Base-by-base conservation (phyloP, 2,329 filamentous ascomycete species). In the Pestalotiopsis sp. region DNA sequence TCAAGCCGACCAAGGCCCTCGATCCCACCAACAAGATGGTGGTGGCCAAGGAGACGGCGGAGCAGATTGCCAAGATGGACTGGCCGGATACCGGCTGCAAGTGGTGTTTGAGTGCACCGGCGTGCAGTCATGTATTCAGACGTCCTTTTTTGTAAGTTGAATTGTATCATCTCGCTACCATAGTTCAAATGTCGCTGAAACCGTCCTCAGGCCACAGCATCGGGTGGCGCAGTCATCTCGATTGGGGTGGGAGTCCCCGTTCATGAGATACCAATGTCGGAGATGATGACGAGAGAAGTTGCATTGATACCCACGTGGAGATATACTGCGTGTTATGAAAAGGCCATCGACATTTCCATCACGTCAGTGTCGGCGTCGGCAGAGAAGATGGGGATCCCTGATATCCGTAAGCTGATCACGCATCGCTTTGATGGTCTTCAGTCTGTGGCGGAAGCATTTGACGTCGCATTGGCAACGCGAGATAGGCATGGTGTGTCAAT, bases 201-300 rank as follows among this genome's bases (percentile, higher is more conserved):
- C 2, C 3, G 3, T 20, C 14, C 6, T 3, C 7, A 52, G 44
- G 44, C 44, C 10, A 68, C 59, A n/a, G 17, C 52, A 38, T 65
- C 67, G 64, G 44, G 68, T 44, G 66, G 66, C 7, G 59, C 87
- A 72, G 83, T 93, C 67, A 83, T 93, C 78, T 83, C 93, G 22
- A 89, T 93, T 60, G 91, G 91, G 67, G 92, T 93, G 90, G 91
- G 91, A 64, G 89, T 84, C 10, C 91, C 91, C 1, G 83, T 92
- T 61, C 89, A 92, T 74, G 92, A 89, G 0, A 81, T 93, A 11
- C 90, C 90, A 56, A 85, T 93, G 66, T 91, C 88, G 2, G 88
- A 88, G 3, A 90, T 91, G 3, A 87, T 91, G 6, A 83, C 91
- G 4, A 86, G 90, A 64, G 91, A 93, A 76, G 87, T 93, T 66